phyloP scores from a whole-genome alignment of 1,284 basidiomycete genomes.

The Fomitopsis schrenkii region DNA sequence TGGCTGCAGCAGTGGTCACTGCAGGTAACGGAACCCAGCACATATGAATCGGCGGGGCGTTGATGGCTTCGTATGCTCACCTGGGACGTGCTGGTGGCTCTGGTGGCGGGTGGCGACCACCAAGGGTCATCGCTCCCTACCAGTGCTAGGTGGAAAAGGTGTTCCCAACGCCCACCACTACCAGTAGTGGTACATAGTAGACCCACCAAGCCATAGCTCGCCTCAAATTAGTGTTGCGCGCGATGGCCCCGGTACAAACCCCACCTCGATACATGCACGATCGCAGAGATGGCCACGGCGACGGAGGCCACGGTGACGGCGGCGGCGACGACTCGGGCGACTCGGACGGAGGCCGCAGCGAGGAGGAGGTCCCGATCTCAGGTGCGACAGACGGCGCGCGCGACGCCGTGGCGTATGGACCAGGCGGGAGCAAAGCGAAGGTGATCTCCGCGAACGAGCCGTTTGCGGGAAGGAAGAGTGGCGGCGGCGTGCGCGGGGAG shows the following conservation, averaged over 20 bases:
- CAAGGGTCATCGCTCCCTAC: no score
- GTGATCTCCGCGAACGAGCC: slow-evolving; percentile 35
- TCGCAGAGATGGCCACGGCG: slow-evolving; percentile 22
- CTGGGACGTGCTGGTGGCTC: no score
- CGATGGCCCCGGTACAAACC: slow-evolving; percentile 29
- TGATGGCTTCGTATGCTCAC: no score
- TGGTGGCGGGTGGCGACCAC: no score
- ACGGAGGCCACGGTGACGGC: slow-evolving; percentile 15
- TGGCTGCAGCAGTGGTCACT: no score
- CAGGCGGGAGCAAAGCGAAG: slow-evolving; percentile 29
- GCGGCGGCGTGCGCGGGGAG: slow-evolving; percentile 36
- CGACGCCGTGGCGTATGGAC: slow-evolving; percentile 32
- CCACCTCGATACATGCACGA: slow-evolving; percentile 17
- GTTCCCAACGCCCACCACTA: no score
- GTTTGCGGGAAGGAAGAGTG: slow-evolving; percentile 38
- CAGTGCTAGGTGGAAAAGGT: no score
- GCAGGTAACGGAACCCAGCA: no score
- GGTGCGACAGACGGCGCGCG: slow-evolving; percentile 22
- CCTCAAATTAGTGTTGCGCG: no score
- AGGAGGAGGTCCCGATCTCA: slow-evolving; percentile 23
- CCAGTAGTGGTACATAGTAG: no score
- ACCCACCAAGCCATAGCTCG: no score
- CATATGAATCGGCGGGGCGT: no score
- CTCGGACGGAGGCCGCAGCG: slow-evolving; percentile 16
- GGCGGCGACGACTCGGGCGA: slow-evolving; percentile 6